A percentile compares a stretch with the other conserved stretches of the same genome.
Conservation (phyloP, 306 rosid species). For the Vigna radiata region DNA sequence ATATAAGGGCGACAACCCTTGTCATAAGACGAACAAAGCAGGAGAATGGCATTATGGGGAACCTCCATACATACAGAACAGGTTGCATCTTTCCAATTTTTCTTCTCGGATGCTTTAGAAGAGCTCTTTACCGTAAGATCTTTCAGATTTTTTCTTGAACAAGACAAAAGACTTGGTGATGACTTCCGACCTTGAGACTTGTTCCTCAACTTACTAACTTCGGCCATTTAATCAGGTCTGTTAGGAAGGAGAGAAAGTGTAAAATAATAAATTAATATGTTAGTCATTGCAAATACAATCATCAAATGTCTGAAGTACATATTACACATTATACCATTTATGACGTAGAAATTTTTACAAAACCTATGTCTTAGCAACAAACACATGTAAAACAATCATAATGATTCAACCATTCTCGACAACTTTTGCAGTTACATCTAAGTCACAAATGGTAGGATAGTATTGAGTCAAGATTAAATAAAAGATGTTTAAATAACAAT, state of each 20-base stretch:
- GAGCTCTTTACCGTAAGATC: conserved; percentile 49
- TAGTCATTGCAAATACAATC: conserved; percentile 11
- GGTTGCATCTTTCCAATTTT: conserved; percentile 81
- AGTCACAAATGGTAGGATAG: conserved; percentile 11
- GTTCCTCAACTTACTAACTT: conserved; percentile 47
- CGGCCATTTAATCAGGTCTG: conserved; percentile 44
- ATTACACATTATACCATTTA: conserved; percentile 17
- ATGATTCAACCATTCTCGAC: conserved; percentile 14
- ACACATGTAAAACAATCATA: neutral
- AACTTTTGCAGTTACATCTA: conserved; percentile 15
- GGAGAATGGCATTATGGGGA: conserved; percentile 97
- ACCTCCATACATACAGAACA: conserved; percentile 98
- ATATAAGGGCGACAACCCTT: conserved; percentile 98
- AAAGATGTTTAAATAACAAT: neutral
- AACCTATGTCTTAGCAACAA: neutral
- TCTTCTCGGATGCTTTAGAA: conserved; percentile 63
- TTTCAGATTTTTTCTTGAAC: conserved; percentile 55
- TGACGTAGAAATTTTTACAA: neutral
- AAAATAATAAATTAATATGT: conserved; percentile 11
- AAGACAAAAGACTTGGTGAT: conserved; percentile 53
- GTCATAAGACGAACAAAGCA: conserved; percentile 94
- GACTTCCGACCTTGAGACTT: conserved; percentile 52
- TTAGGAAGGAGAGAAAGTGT: conserved; percentile 9
- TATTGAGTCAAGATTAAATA: neutral
- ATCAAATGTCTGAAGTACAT: conserved; percentile 13